Base-by-base conservation (phyloP, 2,329 filamentous ascomycete genomes). In the Cordyceps militaris region DNA sequence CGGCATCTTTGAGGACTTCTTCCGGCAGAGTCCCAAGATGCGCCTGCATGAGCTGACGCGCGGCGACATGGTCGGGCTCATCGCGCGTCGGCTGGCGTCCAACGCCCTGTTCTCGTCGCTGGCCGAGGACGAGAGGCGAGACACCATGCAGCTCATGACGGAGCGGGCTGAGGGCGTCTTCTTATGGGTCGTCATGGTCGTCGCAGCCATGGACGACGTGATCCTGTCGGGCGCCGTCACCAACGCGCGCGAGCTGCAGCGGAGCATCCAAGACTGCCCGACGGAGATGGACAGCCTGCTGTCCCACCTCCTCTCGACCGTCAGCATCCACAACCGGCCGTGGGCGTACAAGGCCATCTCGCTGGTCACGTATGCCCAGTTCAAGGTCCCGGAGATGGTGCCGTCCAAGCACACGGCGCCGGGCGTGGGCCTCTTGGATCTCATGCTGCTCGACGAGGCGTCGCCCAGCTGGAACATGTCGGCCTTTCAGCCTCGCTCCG, bases 171-270 rank as follows among this genome's bases (percentile, higher is more conserved):
- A 58, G 32, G 59, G 59, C 30, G 56, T 60, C 2, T 58, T 60
- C 19, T 51, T 60, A 13, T 60, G 59, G 59, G 59, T 54, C 19
- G 16, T 36, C 10, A 28, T 60, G 7, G 59, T 34, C 34, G n/a
- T 56, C 23, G 14, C 53, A 8, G 34, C 53, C 4, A n/a, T 56
- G 4, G 53, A 56, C 4, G 53, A 56, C 23, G 53, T 30, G 34
- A 28, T 48, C 43, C 30, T 40, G 32, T 30, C 43, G 9, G 43
- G 53, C 23, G 42, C 36, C 53, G 49, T 56, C 8, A 28, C 26
- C 6, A 56, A 19, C n/a, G 53, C 2, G 0, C 10, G 16, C 8
- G 53, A 56, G 53, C 53, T 56, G 2, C 24, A 56, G 34, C 16
- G 53, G 2, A 10, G 30, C 32, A 23, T 48, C 21, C 13, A 10